Percentiles rank a stretch among this genome's conserved stretches.
phyloP scores from a whole-genome alignment of 2,329 filamentous ascomycete genomes.

The Ilyonectria robusta region DNA sequence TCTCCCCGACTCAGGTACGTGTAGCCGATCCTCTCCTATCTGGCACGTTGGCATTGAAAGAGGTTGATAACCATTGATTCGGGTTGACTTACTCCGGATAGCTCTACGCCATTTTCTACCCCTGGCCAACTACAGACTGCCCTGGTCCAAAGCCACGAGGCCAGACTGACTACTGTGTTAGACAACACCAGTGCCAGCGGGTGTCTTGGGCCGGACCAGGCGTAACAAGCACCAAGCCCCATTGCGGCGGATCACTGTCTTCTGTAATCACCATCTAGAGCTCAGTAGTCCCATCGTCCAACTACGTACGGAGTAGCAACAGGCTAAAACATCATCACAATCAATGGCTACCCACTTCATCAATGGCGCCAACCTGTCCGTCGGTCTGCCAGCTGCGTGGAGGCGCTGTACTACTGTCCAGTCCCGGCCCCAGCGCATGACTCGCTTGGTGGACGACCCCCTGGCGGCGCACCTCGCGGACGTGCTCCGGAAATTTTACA shows the following conservation, averaged over 20 bases:
- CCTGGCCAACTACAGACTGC: not conserved
- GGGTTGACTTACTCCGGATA: not conserved
- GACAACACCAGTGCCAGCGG: slow-evolving; percentile 3
- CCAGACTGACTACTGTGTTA: not conserved
- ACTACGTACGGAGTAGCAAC: not conserved
- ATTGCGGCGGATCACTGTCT: not conserved
- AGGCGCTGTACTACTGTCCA: not conserved
- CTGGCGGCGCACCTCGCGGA: slow-evolving; percentile 10
- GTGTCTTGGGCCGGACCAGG: not conserved
- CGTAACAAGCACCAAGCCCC: not conserved
- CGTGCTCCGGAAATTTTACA: slow-evolving; percentile 27
- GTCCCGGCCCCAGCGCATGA: slow-evolving; percentile 23
- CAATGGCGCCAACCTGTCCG: slow-evolving; percentile 5
- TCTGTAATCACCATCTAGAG: not conserved
- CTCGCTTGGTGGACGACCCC: slow-evolving; percentile 16
- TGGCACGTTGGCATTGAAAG: not conserved
- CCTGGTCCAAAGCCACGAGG: slow-evolving; percentile 24
- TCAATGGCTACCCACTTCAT: slow-evolving; percentile 5
- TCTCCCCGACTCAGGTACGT: not conserved
- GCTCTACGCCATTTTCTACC: slow-evolving; percentile 9
- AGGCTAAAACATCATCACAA: slow-evolving; percentile 1
- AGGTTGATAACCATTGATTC: not conserved
- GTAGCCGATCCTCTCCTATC: not conserved
- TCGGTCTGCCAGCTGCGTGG: not conserved
- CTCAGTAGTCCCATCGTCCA: not conserved